Base-by-base conservation (phyloP, 1,284 basidiomycete genomes). In the Trametes hirsuta region DNA sequence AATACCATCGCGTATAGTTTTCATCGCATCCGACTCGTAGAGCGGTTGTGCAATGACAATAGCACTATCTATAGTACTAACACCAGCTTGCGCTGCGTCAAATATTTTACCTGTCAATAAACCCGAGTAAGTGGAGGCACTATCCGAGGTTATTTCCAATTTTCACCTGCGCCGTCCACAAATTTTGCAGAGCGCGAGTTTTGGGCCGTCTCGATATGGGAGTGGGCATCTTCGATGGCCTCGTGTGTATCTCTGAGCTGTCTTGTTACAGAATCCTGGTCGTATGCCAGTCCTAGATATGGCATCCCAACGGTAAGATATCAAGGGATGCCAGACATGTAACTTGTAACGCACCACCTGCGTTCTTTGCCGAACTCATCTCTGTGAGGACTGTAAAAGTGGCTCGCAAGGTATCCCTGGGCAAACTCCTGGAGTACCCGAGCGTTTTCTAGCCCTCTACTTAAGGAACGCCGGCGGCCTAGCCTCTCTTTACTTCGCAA, bases 1-100 rank as follows among this genome's bases (percentile, higher is more conserved):
- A 3, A 71, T 60, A 6, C 60, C 63, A 22, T 47, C 47, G 36
- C 34, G 39, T 10, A 40, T 34, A 15, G 35, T 10, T 14, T 24
- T 47, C 45, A 55, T 48, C 11, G 47, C 47, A 11, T 48, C 47
- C 14, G 12, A 34, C 21, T 48, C 25, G 47, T 44, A 44, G 42
- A 22, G 21, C 21, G 15, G 42, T 22, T 44, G n/a, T 5, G 11
- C 42, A 10, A n/a, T 21, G 15, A 3, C 10, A 22, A 22, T 44
- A 21, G 21, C 11, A n/a, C 21, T 22, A 14, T 22, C 15, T 21
- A 44, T 11, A 10, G 42, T 18, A 2, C 15, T 10, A 1, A 44
- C 21, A 22, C 10, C 21, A 4, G 15, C 21, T 21, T 44, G 42
- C 10, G 42, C 21, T 5, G 42, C 21, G 10, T 44, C 42, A 6